Evolutionary conservation across 495 filamentous ascomycete genomes (phyloP).

Genomic region (Sordaria brevicollis): DNA sequence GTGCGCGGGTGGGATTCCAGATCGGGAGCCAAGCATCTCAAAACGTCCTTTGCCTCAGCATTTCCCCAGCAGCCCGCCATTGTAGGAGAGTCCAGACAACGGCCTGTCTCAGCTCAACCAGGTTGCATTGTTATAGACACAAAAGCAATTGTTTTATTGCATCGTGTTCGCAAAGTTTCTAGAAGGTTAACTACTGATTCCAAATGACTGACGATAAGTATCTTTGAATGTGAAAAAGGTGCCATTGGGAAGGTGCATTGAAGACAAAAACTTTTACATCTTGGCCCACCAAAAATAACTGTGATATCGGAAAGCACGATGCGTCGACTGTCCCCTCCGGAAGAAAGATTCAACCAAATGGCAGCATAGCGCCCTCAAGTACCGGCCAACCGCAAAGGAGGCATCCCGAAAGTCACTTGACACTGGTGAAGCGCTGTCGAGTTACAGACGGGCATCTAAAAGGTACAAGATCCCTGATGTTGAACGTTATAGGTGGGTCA

Average conservation of each 20-base stretch:
- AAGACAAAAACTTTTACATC: neutral
- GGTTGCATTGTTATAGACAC: neutral
- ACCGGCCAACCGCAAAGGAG: neutral
- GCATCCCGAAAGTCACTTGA: constrained; percentile 14
- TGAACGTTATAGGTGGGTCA: neutral
- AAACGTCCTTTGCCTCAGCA: neutral
- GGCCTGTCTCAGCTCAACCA: neutral
- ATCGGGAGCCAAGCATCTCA: neutral
- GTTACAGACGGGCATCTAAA: constrained; percentile 10
- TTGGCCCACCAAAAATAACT: neutral
- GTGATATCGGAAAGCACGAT: neutral
- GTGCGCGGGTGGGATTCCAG: neutral
- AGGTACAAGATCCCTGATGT: constrained; percentile 11
- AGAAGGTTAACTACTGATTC: neutral
- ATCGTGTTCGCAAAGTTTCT: neutral
- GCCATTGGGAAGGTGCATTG: neutral
- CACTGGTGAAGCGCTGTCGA: constrained; percentile 18
- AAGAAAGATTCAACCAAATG: neutral
- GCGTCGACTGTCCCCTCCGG: neutral
- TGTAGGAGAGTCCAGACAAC: neutral
- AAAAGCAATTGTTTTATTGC: neutral
- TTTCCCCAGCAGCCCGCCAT: neutral
- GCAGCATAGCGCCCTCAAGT: neutral
- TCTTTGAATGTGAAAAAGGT: neutral
- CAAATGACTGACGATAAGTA: neutral